Base-by-base conservation (phyloP, 176 grass and related monocot genomes). In the Carex parvula region DNA sequence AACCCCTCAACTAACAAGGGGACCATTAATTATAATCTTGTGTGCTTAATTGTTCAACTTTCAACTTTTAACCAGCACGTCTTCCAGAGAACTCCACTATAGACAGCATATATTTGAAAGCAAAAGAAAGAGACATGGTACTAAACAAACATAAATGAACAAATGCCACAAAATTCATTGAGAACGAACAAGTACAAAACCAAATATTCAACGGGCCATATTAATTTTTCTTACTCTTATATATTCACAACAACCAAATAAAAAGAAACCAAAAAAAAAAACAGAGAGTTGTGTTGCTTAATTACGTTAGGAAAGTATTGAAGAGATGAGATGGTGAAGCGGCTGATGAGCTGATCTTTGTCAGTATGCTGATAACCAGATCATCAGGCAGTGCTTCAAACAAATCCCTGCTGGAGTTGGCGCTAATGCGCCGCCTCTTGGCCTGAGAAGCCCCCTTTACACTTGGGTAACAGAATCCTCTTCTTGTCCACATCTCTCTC, bases 351-450 rank as follows among this genome's bases (percentile, higher is more conserved):
- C 79, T 55, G 60, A 95, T 26, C 32, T 72, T 84, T n/a, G 75
- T 64, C 46, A 95, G 46, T 65, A 95, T 80, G 54, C 74, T 56
- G 2, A 95, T 59, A 10, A 95, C 86, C 55, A 95, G 79, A 65
- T 95, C 93, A 72, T 95, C 89, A 3, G 89, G 90, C 17, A 95
- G 91, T 3, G 81, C 52, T 29, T 92, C 93, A 64, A 95, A 91
- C 41, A 85, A 57, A 80, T 92, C 90, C 13, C 5, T 29, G 20
- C 48, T 65, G 15, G 13, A 71, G 5, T 6, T 61, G 5, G 2
- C 1, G 2, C 21, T 17, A 20, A 22, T 29, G 48, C 24, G 24
- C 44, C 39, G 30, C 4, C 20, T 5, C 64, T 66, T 80, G 53
- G 55, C 59, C 18, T 1, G 62, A 0, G 18, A 3, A 30, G 18